Base-by-base conservation (phyloP, 441 rosid genomes). In the Metrosideros polymorpha region DNA sequence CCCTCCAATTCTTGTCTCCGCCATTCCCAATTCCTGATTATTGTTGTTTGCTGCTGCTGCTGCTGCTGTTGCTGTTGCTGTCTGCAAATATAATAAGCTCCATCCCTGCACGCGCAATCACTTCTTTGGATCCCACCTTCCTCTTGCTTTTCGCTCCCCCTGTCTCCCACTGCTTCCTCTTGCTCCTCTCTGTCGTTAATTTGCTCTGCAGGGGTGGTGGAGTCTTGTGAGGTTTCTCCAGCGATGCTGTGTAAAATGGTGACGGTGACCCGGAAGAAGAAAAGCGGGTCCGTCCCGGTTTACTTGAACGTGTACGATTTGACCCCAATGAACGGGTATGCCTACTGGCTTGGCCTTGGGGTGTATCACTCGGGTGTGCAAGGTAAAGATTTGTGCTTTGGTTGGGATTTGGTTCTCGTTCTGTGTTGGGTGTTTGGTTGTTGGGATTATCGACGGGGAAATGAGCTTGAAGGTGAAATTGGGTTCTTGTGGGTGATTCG, bases 321-420 rank as follows among this genome's bases (percentile, higher is more conserved):
- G 66, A 95, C 99, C 86, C 93, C 98, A 6, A 92, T 96, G 85
- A 97, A 97, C 88, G 95, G 96, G 42, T 97, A 97, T 51, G 99
- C 98, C 53, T 97, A 97, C 87, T 97, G 99, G 99, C 84, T 97
- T 32, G 99, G 99, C 27, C 98, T 97, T 54, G 98, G 99, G 87
- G 91, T 97, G 88, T 97, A 94, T 90, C 99, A 96, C 92, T 97
- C 99, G 82, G 99, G 99, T 57, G 96, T 97, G 22, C 95, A 96
- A 93, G 99, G 99, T 97, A 14, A 30, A 17, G 30, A 3, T 56
- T 17, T 66, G 52, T 9, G 14, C 12, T 71, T 53, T 42, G 50
- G 9, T 43, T 84, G 35, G 12, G 75, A 35, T 35, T 17, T 19
- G 51, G 43, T 9, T 45, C 27, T 82, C n/a, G 50, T 42, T 85